Evolutionary conservation across 1,284 basidiomycete species (phyloP).

Genomic region (Somion occarium): DNA sequence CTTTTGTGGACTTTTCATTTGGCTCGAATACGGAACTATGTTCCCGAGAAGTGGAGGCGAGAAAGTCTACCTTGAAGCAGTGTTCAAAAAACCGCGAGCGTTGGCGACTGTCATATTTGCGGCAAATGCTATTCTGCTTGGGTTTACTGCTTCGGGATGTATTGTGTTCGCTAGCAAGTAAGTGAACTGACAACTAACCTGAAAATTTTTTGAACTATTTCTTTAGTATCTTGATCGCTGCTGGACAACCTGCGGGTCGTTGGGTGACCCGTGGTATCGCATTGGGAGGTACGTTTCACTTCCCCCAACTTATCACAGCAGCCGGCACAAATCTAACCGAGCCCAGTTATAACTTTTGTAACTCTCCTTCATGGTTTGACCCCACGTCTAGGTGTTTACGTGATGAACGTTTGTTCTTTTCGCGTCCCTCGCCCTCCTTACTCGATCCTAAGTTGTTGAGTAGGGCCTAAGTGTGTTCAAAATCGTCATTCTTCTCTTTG

Average conservation of each 20-base stretch:
- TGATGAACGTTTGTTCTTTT: slow-evolving; percentile 24
- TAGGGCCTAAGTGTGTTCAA: slow-evolving; percentile 55
- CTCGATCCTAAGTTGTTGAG: slow-evolving; percentile 18
- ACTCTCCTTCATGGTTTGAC: slow-evolving; percentile 21
- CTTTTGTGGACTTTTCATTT: slow-evolving; percentile 61
- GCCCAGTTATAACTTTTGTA: slow-evolving; percentile 20
- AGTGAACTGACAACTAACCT: not conserved
- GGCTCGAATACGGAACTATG: slow-evolving; percentile 70
- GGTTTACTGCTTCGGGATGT: slow-evolving; percentile 53
- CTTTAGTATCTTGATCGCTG: slow-evolving; percentile 44
- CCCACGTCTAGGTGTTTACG: slow-evolving; percentile 20
- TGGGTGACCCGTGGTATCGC: slow-evolving; percentile 58
- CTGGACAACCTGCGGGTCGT: slow-evolving; percentile 32
- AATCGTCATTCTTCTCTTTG: slow-evolving; percentile 49
- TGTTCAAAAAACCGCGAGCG: slow-evolving; percentile 60
- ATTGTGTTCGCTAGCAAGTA: slow-evolving; percentile 37
- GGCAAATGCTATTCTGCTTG: slow-evolving; percentile 55
- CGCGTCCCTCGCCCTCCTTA: slow-evolving; percentile 16
- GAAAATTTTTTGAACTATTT: not conserved
- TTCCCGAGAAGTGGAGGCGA: slow-evolving; percentile 54
- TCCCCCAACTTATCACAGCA: not conserved
- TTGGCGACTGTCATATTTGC: slow-evolving; percentile 58
- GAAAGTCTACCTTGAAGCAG: slow-evolving; percentile 72
- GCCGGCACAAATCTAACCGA: not conserved
- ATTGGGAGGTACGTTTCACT: slow-evolving; percentile 36